phyloP scores from a whole-genome alignment of 2,329 filamentous ascomycete genomes.

The Fusarium stilboides region DNA sequence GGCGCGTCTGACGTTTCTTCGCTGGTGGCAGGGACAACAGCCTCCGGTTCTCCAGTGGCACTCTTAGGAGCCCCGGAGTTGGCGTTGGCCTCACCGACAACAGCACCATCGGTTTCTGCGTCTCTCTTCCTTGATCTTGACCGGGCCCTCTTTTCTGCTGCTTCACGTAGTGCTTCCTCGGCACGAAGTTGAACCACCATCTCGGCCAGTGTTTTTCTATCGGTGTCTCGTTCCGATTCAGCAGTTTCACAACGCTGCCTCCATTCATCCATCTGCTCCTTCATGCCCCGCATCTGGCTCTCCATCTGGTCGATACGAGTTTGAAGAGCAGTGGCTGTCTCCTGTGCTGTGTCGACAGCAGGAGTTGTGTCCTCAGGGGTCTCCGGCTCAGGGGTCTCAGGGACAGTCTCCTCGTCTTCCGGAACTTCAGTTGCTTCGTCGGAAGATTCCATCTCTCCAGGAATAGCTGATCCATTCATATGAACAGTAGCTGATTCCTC shows the following conservation, averaged over 20 bases:
- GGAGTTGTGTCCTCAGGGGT: constrained; percentile 55
- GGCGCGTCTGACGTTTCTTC: constrained; percentile 58
- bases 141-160: constrained; percentile 59
- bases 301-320: constrained; percentile 82
- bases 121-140: constrained; percentile 56
- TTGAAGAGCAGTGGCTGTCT: constrained; percentile 63
- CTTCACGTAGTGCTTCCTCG: constrained; percentile 67
- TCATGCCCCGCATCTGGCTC: constrained; percentile 84
- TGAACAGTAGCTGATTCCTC: constrained; percentile 65
- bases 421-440: constrained; percentile 31
- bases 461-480: constrained; percentile 50
- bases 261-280: constrained; percentile 83
- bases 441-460: constrained; percentile 40
- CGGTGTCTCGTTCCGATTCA: constrained; percentile 81
- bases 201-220: constrained; percentile 83
- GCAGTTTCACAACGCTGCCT: constrained; percentile 83
- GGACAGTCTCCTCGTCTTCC: constrained; percentile 36
- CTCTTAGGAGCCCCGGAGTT: constrained; percentile 43
- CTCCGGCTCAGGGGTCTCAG: constrained; percentile 45
- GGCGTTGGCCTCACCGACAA: constrained; percentile 33
- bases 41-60: constrained; percentile 27
- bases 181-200: constrained; percentile 89
- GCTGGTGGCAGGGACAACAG: constrained; percentile 43
- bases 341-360: constrained; percentile 57
- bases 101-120: constrained; percentile 41